phyloP scores from a whole-genome alignment of 352 stramenopile genomes.

The Hyaloperonospora brassicae region DNA sequence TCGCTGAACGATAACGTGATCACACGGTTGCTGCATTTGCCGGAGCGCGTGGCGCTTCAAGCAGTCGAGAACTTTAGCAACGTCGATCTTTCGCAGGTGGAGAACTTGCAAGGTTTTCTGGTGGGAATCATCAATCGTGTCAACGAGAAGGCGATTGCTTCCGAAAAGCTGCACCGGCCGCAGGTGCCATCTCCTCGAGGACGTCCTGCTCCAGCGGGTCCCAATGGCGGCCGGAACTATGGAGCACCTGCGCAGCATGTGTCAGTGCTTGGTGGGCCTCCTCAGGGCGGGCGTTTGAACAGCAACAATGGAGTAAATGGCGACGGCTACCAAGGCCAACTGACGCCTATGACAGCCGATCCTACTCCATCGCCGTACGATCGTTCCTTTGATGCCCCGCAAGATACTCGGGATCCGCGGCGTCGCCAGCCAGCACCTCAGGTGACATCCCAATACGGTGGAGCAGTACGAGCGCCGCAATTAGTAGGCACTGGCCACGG shows the following conservation, averaged over 20 bases:
- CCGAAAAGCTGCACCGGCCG: constrained; percentile 30
- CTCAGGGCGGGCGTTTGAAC: constrained; percentile 22
- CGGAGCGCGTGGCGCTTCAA: constrained; percentile 49
- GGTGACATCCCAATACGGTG: constrained; percentile 12
- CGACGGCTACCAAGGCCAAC: constrained; percentile 18
- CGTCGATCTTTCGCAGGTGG: constrained; percentile 60
- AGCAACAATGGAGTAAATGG: constrained; percentile 13
- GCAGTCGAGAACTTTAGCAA: constrained; percentile 77
- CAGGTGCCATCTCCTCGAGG: constrained; percentile 23
- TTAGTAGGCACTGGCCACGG: constrained; percentile 7
- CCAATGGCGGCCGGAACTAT: constrained; percentile 11
- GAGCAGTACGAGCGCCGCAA: constrained; percentile 9
- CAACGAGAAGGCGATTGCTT: constrained; percentile 47
- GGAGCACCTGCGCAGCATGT: constrained; percentile 8
- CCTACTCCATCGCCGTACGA: constrained; percentile 26
- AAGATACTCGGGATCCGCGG: constrained; percentile 18
- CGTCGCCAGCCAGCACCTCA: constrained; percentile 23
- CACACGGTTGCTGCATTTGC: constrained; percentile 56
- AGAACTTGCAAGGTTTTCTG: constrained; percentile 75
- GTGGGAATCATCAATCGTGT: constrained; percentile 82
- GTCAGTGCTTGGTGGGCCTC: constrained; percentile 30
- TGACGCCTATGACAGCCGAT: constrained; percentile 10
- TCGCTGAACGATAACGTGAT: constrained; percentile 72
- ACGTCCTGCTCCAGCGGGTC: constrained; percentile 9
- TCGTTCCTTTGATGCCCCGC: constrained; percentile 23